Evolutionary conservation across 116 monocot genomes (phyloP).

Genomic region (Phalaenopsis hybrid): DNA sequence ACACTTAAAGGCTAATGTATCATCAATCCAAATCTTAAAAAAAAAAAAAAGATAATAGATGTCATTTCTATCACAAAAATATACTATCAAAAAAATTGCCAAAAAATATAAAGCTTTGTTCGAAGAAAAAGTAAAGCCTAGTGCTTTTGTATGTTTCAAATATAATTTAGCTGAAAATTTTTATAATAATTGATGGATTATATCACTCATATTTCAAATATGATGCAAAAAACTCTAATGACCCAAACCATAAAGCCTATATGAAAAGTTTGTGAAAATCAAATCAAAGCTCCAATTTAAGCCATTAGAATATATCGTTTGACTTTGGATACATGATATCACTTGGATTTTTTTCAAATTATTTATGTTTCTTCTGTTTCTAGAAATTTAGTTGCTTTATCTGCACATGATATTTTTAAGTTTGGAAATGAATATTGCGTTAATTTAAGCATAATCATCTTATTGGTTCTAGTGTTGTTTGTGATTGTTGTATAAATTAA

Average conservation of each 20-base stretch:
- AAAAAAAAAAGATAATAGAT: slow-evolving; percentile 6
- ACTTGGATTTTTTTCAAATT: background rate
- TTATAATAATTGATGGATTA: too few relatives aligned
- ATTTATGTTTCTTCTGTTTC: too few relatives aligned
- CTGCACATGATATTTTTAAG: too few relatives aligned
- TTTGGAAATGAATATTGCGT: too few relatives aligned
- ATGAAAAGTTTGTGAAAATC: slow-evolving; percentile 3
- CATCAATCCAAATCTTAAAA: background rate
- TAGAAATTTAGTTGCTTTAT: too few relatives aligned
- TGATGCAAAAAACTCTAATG: background rate
- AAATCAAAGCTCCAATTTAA: slow-evolving; percentile 7
- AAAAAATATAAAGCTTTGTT: slow-evolving; percentile 5
- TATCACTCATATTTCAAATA: slow-evolving; percentile 5
- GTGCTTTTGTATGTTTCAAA: too few relatives aligned
- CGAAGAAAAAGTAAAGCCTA: slow-evolving; percentile 13
- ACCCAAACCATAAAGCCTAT: slow-evolving; percentile 12
- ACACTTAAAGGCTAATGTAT: background rate
- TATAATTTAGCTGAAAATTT: too few relatives aligned
- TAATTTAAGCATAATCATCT: too few relatives aligned
- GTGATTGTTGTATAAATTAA: too few relatives aligned
- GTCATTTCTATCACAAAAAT: slow-evolving; percentile 10
- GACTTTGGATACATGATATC: background rate
- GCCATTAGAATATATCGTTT: slow-evolving; percentile 7
- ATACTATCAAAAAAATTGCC: slow-evolving; percentile 5
- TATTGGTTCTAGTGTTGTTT: too few relatives aligned